These are phyloP conservation scores for Phytophthora ohioensis DNA, from an alignment of 352 stramenopile species.

Conservation along the genomic window DNA sequence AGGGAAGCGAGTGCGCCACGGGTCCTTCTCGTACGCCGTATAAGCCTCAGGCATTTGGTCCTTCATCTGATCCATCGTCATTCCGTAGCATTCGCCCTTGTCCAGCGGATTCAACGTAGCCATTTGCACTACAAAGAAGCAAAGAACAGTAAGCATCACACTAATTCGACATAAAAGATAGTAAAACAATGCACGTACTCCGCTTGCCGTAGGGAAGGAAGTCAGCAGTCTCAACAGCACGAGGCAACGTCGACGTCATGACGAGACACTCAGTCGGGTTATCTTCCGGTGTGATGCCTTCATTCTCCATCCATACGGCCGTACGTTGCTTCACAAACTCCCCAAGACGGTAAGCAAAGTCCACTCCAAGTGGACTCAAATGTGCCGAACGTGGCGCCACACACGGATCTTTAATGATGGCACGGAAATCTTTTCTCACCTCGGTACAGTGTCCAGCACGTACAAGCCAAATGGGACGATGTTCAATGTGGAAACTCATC, in stretches of 20 bases:
- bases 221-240: constrained; percentile 77
- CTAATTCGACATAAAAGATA: neutral
- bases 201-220: constrained; percentile 56
- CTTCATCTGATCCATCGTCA: constrained; percentile 88
- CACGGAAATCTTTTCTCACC: constrained; percentile 68
- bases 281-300: constrained; percentile 51
- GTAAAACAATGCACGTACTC: constrained; percentile 42
- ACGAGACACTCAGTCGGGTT: constrained; percentile 62
- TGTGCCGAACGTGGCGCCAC: constrained; percentile 75
- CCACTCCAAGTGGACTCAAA: constrained; percentile 90
- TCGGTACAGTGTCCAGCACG: constrained; percentile 90
- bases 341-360: constrained; percentile 93
- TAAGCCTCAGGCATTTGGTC: constrained; percentile 73
- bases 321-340: constrained; percentile 92
- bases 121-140: constrained; percentile 65
- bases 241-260: constrained; percentile 85
- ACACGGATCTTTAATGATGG: constrained; percentile 79
- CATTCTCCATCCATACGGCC: constrained; percentile 53
- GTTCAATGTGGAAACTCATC: constrained; percentile 96
- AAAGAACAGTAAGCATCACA: constrained; percentile 14
- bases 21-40: constrained; percentile 71
- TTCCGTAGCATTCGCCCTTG: constrained; percentile 87
- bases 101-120: constrained; percentile 85
- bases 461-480: constrained; percentile 93
- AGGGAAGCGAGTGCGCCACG: constrained; percentile 84